These are phyloP conservation scores for Solanum chacoense DNA, from an alignment of 305 asterid species.

Conservation along the genomic window DNA sequence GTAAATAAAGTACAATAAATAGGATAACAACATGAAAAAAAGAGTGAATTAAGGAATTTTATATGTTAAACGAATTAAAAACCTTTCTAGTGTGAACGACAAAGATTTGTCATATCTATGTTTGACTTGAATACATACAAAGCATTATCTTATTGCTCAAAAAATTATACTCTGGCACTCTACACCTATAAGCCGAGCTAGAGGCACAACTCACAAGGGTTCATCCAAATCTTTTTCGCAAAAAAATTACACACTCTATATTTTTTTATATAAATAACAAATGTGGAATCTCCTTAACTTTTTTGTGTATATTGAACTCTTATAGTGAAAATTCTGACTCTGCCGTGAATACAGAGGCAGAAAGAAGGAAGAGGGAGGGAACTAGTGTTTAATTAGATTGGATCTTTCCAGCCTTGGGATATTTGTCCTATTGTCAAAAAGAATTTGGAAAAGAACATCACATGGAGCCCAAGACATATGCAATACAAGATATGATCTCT, in stretches of 20 bases:
- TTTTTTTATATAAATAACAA: background rate
- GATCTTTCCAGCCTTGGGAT: conserved; percentile 13
- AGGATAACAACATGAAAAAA: background rate
- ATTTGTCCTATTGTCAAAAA: conserved; percentile 12
- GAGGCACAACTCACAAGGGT: background rate
- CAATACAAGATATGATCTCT: conserved; percentile 17
- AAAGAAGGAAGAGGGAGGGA: background rate
- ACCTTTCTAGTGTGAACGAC: background rate
- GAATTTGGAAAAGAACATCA: conserved; percentile 9
- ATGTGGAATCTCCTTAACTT: background rate
- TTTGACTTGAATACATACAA: background rate
- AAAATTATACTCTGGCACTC: background rate
- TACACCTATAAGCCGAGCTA: background rate
- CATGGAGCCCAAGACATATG: conserved; percentile 32
- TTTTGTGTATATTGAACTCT: background rate
- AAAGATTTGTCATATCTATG: conserved; percentile 7
- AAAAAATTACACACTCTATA: background rate
- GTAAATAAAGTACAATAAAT: background rate
- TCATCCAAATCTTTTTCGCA: background rate
- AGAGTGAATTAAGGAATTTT: background rate
- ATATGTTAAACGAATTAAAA: background rate
- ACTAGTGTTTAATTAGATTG: background rate
- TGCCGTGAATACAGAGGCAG: background rate
- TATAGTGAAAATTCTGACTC: background rate
- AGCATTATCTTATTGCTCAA: background rate